These are phyloP conservation scores for Gymnopilus junonius DNA, from an alignment of 768 basidiomycete genomes.

Conservation along the genomic window DNA sequence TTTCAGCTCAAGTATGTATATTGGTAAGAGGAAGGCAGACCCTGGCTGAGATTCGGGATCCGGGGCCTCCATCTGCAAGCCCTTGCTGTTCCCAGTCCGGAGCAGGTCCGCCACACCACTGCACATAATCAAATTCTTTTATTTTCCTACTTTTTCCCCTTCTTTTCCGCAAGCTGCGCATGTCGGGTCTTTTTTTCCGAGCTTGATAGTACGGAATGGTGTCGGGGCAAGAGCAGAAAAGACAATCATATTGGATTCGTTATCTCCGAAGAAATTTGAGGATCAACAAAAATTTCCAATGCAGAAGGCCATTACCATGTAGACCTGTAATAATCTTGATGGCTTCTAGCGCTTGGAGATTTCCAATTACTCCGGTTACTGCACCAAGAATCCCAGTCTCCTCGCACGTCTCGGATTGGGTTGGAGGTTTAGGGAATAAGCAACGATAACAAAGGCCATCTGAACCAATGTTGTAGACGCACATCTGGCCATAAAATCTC, in stretches of 20 bases:
- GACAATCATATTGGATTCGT: constrained; percentile 64
- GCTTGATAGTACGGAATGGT: constrained; percentile 79
- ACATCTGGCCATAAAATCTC: constrained; percentile 78
- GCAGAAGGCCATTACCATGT: constrained; percentile 46
- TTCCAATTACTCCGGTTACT: constrained; percentile 88
- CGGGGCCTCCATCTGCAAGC: constrained; percentile 41
- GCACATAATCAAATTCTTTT: constrained; percentile 65
- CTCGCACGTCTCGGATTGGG: constrained; percentile 70
- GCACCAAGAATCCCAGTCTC: constrained; percentile 86
- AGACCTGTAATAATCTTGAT: constrained; percentile 75
- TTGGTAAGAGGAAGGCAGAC: constrained; percentile 27
- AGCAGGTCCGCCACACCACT: constrained; percentile 77
- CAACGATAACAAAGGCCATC: constrained; percentile 92
- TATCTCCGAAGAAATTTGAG: constrained; percentile 40
- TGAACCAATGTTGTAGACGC: constrained; percentile 66
- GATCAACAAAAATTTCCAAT: neutral
- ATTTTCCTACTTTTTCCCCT: constrained; percentile 9
- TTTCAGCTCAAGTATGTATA: neutral
- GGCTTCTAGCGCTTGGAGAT: constrained; percentile 84
- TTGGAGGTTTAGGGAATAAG: constrained; percentile 82
- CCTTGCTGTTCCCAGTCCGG: constrained; percentile 69
- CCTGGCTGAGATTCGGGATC: constrained; percentile 45
- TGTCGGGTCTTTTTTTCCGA: constrained; percentile 67
- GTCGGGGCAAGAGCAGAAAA: constrained; percentile 70
- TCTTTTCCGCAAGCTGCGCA: constrained; percentile 74